These are phyloP conservation scores for Aspergillus pseudotamarii DNA, from an alignment of 2,329 filamentous ascomycete genomes.

Conservation along the genomic window DNA sequence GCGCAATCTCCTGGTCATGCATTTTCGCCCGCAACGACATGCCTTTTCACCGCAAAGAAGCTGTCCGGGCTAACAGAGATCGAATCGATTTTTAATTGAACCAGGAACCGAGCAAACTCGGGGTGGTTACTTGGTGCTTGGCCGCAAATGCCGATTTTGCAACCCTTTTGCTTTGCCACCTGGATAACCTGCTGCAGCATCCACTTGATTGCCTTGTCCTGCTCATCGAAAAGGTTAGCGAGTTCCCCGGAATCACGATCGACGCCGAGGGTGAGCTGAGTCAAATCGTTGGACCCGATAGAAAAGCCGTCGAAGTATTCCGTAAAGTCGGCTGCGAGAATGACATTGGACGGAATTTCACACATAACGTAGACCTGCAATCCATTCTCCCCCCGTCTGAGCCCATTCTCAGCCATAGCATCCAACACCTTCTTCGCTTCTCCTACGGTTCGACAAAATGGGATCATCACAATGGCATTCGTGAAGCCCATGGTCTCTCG, in stretches of 20 bases:
- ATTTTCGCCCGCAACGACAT: neutral
- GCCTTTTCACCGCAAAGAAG: conserved; percentile 40
- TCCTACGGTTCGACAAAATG: conserved; percentile 41
- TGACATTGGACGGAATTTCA: conserved; percentile 47
- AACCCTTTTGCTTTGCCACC: conserved; percentile 31
- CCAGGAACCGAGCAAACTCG: conserved; percentile 41
- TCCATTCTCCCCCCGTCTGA: conserved; percentile 39
- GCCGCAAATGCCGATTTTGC: conserved; percentile 45
- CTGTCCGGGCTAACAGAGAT: conserved; percentile 47
- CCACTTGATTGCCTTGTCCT: conserved; percentile 45
- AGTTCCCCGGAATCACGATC: conserved; percentile 44
- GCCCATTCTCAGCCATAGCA: conserved; percentile 43
- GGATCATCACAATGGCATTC: conserved; percentile 44
- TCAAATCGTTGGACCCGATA: conserved; percentile 47
- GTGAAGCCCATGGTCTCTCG: conserved; percentile 40
- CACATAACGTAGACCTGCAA: conserved; percentile 47
- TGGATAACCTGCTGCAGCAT: conserved; percentile 41
- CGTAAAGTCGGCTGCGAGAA: conserved; percentile 39
- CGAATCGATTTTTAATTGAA: conserved; percentile 40
- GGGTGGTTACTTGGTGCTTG: conserved; percentile 46
- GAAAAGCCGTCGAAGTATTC: conserved; percentile 47
- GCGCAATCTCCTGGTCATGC: neutral
- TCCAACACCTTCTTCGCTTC: conserved; percentile 40
- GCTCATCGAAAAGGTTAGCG: conserved; percentile 43
- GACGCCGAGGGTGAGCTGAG: conserved; percentile 44